phyloP scores from a whole-genome alignment of 2,329 filamentous ascomycete species.

The Periconia sp. region DNA sequence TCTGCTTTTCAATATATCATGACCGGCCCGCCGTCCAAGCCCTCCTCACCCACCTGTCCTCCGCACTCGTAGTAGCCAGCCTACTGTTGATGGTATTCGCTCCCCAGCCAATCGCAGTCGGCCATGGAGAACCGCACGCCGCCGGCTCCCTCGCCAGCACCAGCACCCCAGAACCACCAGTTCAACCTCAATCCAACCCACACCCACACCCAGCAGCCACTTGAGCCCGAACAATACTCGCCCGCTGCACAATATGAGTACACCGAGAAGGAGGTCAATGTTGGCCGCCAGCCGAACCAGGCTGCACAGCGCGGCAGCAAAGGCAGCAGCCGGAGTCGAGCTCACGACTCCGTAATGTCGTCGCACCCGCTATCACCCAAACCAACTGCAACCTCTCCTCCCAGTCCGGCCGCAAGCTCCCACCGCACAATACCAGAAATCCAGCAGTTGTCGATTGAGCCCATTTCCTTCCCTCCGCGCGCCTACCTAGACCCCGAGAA shows the following conservation, averaged over 20 bases:
- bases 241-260: conserved; percentile 13
- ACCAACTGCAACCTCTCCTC: conserved; percentile 24
- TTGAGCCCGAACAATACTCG: conserved; percentile 8
- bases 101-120: conserved; percentile 25
- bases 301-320: conserved; percentile 22
- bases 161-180: conserved; percentile 8
- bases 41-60: conserved; percentile 16
- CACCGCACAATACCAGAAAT: conserved; percentile 20
- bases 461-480: conserved; percentile 11
- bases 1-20: conserved; percentile 32
- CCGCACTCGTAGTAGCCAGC: neutral
- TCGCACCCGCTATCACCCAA: conserved; percentile 41
- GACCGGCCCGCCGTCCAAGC: conserved; percentile 27
- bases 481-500: conserved; percentile 41
- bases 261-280: conserved; percentile 26
- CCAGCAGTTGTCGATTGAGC: conserved; percentile 18
- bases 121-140: conserved; percentile 38
- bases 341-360: conserved; percentile 41
- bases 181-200: neutral
- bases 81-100: conserved; percentile 26
- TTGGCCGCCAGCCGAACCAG: neutral
- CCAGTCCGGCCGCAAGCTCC: conserved; percentile 38
- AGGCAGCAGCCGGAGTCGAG: conserved; percentile 23
- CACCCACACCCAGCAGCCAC: conserved; percentile 15
- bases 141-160: conserved; percentile 28